Base-by-base conservation (phyloP, 2,329 filamentous ascomycete genomes). In the Trichoderma cornu-damae region DNA sequence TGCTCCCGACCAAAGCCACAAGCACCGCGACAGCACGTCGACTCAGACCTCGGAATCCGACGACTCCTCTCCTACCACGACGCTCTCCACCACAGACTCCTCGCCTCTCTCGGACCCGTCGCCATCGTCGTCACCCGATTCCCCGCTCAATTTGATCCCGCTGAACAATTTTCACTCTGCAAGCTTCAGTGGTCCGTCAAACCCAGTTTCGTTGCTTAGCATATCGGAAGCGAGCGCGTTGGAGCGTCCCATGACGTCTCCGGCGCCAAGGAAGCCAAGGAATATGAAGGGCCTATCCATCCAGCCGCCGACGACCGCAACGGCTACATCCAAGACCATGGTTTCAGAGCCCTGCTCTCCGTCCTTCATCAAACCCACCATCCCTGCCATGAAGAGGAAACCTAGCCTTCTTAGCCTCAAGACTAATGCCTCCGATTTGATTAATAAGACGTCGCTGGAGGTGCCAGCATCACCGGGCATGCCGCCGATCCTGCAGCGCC, bases 11-110 rank as follows among this genome's bases (percentile, higher is more conserved):
- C 68, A 75, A 60, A 76, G 77, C 62, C 88, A 90, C 72, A 84
- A 86, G 67, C 87, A 89, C 69, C 81, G 85, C 69, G 83, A 89
- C 68, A 90, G 87, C 74, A 87, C 84, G n/a, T 92, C 87, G 6
- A 90, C 88, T 2, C 86, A 88, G 61, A 81, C 81, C 55, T 89
- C 88, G 14, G 90, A 89, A 62, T 97, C 94, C 1, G 89, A 89
- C 40, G 92, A 96, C 67, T 96, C 93, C 20, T 97, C 93, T 7
- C 94, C 94, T 1, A 97, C 93, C 6, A 96, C 92, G 3, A 96
- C 93, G 2, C 83, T 94, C 49, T 96, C 91, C 5, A 96, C 90
- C 18, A 90, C 93, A 62, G 93, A 96, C 73, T 95, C 92, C 4
- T 93, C 90, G 7, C 89, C 90, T 28, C 80, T 94, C 48, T 92